These are phyloP conservation scores for Colletotrichum filicis DNA, from an alignment of 2,329 filamentous ascomycete species.

Conservation along the genomic window DNA sequence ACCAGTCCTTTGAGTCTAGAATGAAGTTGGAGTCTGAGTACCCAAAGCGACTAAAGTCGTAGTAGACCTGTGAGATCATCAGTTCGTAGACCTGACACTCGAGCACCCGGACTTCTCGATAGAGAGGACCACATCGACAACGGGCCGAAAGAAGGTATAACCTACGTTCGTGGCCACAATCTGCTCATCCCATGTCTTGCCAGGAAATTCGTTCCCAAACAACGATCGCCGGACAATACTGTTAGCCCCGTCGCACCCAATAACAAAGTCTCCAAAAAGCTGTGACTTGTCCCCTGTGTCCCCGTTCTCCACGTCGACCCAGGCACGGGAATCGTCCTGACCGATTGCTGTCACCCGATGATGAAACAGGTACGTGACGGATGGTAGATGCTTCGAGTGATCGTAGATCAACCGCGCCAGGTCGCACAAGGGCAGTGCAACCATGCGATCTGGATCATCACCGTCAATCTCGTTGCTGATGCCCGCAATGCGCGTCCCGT, in stretches of 20 bases:
- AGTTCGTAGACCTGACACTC: neutral
- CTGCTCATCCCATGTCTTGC: constrained; percentile 67
- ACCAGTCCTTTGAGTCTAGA: constrained; percentile 68
- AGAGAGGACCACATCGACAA: neutral
- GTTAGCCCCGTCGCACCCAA: constrained; percentile 66
- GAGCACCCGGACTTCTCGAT: neutral
- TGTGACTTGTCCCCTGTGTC: constrained; percentile 44
- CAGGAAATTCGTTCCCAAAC: constrained; percentile 65
- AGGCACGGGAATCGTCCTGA: constrained; percentile 56
- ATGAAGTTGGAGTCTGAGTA: constrained; percentile 69
- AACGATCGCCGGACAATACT: constrained; percentile 58
- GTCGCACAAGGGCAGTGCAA: constrained; percentile 52
- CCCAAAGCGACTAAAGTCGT: constrained; percentile 64
- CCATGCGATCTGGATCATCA: constrained; percentile 51
- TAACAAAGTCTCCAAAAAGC: constrained; percentile 60
- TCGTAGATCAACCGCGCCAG: constrained; percentile 54
- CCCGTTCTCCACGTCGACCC: constrained; percentile 53
- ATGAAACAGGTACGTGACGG: constrained; percentile 53
- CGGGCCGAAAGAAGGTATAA: neutral
- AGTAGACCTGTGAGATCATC: constrained; percentile 50
- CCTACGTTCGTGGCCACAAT: constrained; percentile 70
- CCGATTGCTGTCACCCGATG: constrained; percentile 57
- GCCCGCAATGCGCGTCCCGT: constrained; percentile 48
- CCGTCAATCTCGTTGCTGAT: constrained; percentile 48
- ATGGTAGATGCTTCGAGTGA: constrained; percentile 46